These are phyloP conservation scores for Caloboletus firmus DNA, from an alignment of 1,284 basidiomycete genomes.

Conservation along the genomic window DNA sequence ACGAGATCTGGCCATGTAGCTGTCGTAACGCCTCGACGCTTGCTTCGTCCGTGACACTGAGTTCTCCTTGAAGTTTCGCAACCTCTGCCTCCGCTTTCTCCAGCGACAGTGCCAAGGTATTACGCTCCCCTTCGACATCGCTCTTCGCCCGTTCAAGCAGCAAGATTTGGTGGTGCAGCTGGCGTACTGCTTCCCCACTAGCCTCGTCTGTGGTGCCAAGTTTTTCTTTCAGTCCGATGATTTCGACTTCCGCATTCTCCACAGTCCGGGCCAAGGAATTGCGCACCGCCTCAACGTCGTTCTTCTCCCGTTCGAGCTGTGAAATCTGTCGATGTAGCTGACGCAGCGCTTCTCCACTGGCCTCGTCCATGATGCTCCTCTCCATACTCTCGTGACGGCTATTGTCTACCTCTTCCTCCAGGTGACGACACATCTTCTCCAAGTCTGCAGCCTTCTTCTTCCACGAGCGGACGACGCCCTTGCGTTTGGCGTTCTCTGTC, in stretches of 20 bases:
- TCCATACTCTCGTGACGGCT: conserved; percentile 68
- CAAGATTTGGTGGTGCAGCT: conserved; percentile 62
- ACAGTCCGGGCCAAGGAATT: neutral
- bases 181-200: conserved; percentile 58
- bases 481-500: conserved; percentile 59
- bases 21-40: neutral
- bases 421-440: conserved; percentile 57
- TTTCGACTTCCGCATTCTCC: conserved; percentile 41
- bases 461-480: conserved; percentile 54
- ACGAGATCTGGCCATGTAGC: neutral
- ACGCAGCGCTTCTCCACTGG: conserved; percentile 65
- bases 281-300: conserved; percentile 3
- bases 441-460: conserved; percentile 72
- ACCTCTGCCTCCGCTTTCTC: conserved; percentile 39
- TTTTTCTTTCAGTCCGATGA: conserved; percentile 43
- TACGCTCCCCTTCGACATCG: conserved; percentile 26
- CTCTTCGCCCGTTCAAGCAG: conserved; percentile 60
- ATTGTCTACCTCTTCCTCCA: conserved; percentile 70
- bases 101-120: neutral
- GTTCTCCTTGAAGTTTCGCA: conserved; percentile 34
- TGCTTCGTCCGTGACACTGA: neutral
- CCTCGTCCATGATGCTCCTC: conserved; percentile 75
- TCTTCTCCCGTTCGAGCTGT: conserved; percentile 25
- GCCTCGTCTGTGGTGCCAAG: conserved; percentile 31
- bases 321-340: conserved; percentile 52